Evolutionary conservation across 768 basidiomycete species (phyloP).

Genomic region (Serendipita sp.): DNA sequence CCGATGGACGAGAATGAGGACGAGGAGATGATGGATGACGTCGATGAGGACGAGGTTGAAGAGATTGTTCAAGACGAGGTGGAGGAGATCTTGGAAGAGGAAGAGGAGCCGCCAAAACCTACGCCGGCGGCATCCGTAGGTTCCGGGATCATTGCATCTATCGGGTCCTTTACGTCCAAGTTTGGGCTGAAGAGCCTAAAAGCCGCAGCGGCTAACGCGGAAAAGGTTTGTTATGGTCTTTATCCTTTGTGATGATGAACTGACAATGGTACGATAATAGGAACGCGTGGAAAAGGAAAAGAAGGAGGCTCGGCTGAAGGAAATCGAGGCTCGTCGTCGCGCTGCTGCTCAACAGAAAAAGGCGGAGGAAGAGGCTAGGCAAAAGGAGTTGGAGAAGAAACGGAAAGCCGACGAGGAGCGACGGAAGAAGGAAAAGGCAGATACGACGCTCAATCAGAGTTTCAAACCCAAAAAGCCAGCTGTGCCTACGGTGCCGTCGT

Average conservation of each 20-base stretch:
- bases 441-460: conserved; percentile 53
- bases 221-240: conserved; percentile 48
- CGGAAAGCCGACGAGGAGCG: conserved; percentile 58
- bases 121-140: conserved; percentile 31
- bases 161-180: conserved; percentile 16
- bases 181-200: conserved; percentile 56
- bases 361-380: conserved; percentile 54
- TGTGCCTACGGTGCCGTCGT: conserved; percentile 32
- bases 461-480: conserved; percentile 36
- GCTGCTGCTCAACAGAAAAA: conserved; percentile 53
- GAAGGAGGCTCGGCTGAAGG: conserved; percentile 61
- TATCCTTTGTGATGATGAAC: not conserved
- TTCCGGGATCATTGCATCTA: conserved; percentile 14
- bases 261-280: conserved; percentile 29
- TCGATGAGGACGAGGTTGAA: conserved; percentile 25
- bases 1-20: conserved; percentile 11
- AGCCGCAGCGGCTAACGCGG: conserved; percentile 67
- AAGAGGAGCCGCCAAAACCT: conserved; percentile 25
- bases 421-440: conserved; percentile 70
- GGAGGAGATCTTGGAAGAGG: conserved; percentile 26
- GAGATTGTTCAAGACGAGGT: conserved; percentile 23
- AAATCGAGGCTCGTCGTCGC: conserved; percentile 72
- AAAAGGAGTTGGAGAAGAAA: conserved; percentile 53
- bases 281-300: conserved; percentile 95
- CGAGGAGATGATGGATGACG: conserved; percentile 19